These are phyloP conservation scores for Fomitopsis schrenkii DNA, from an alignment of 1,284 basidiomycete species.

Conservation along the genomic window DNA sequence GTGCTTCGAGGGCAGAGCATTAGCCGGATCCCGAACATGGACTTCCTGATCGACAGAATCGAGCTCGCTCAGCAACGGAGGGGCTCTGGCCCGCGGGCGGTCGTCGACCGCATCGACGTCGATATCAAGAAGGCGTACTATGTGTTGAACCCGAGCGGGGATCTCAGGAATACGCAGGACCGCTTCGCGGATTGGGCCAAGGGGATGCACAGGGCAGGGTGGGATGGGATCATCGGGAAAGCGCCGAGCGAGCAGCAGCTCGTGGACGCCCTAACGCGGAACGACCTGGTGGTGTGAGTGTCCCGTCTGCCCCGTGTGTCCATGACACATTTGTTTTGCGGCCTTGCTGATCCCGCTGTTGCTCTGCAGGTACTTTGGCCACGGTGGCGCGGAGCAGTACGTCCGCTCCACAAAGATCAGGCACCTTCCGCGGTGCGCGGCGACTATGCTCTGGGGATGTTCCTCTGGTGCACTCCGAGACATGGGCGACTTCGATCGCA, in stretches of 20 bases:
- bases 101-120: constrained; percentile 48
- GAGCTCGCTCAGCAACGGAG: constrained; percentile 48
- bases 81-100: not conserved
- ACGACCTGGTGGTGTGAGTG: constrained; percentile 84
- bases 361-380: constrained; percentile 83
- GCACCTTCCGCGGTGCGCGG: constrained; percentile 79
- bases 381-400: constrained; percentile 95
- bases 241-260: constrained; percentile 82
- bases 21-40: constrained; percentile 86
- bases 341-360: constrained; percentile 7
- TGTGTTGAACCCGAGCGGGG: constrained; percentile 90
- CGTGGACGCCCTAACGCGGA: constrained; percentile 59
- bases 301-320: not conserved
- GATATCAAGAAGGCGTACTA: constrained; percentile 75
- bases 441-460: constrained; percentile 98
- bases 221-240: constrained; percentile 80
- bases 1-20: constrained; percentile 81
- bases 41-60: constrained; percentile 85
- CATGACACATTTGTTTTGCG: not conserved
- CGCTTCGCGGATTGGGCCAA: constrained; percentile 79
- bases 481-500: constrained; percentile 91
- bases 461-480: constrained; percentile 87
- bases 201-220: constrained; percentile 66
- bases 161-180: constrained; percentile 80
- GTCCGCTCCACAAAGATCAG: constrained; percentile 83